A percentile compares a stretch with the other conserved stretches of the same genome.
Conservation (phyloP, 805 yeast species). For the Sugiyamaella boreocaroliniensis region DNA sequence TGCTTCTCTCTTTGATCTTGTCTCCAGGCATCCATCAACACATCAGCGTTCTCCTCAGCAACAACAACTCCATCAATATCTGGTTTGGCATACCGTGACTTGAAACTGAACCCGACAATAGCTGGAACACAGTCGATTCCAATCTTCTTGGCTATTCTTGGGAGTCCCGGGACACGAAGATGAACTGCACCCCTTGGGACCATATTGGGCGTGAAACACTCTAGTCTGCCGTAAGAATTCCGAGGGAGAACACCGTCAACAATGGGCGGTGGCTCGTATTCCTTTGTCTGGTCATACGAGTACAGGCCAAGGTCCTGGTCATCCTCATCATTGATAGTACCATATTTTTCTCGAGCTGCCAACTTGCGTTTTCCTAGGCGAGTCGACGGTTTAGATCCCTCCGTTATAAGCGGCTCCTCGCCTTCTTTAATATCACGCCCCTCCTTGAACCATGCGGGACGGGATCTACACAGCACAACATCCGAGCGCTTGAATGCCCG, state of each 20-base stretch:
- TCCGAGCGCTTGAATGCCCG: slow-evolving; percentile 54
- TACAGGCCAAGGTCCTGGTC: slow-evolving; percentile 47
- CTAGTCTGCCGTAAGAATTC: slow-evolving; percentile 72
- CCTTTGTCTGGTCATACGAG: slow-evolving; percentile 62
- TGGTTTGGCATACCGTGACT: slow-evolving; percentile 45
- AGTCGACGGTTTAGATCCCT: slow-evolving; percentile 20
- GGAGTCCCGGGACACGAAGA: slow-evolving; percentile 46
- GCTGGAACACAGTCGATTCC: slow-evolving; percentile 68
- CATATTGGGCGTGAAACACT: slow-evolving; percentile 64
- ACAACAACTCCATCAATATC: slow-evolving; percentile 62
- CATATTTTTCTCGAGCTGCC: slow-evolving; percentile 5
- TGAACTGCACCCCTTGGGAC: slow-evolving; percentile 63
- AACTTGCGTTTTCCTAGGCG: slow-evolving; percentile 6
- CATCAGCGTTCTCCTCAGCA: slow-evolving; percentile 38
- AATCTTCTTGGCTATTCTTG: slow-evolving; percentile 54
- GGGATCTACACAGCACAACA: slow-evolving; percentile 50
- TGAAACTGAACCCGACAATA: slow-evolving; percentile 67
- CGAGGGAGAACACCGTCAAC: slow-evolving; percentile 56
- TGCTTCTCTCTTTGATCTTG: neutral
- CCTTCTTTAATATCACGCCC: slow-evolving; percentile 66
- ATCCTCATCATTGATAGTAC: slow-evolving; percentile 15
- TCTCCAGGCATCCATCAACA: slow-evolving; percentile 6
- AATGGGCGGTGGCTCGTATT: slow-evolving; percentile 53
- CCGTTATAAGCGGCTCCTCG: slow-evolving; percentile 46
- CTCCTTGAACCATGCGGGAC: slow-evolving; percentile 68